Base-by-base conservation (phyloP, 805 yeast species). In the Saturnispora serradocipensis region DNA sequence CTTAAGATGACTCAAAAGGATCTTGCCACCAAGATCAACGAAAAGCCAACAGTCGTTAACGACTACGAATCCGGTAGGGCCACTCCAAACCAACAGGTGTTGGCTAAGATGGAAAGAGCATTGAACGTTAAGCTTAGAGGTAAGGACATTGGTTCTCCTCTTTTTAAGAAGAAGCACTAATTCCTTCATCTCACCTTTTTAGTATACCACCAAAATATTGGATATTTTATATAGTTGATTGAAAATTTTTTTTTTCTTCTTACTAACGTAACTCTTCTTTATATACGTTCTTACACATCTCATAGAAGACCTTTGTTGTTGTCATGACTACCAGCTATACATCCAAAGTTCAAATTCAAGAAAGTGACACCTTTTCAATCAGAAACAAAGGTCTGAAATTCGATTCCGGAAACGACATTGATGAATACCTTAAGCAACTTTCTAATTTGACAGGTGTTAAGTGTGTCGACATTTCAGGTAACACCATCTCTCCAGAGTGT, bases 41-140 rank as follows among this genome's bases (percentile, higher is more conserved):
- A 93, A 73, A 93, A 93, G 75, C 97, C 97, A 55, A 88, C 84
- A 59, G 86, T 93, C 55, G 82, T 93, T 65, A 90, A 88, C 70
- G 99, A 93, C 66, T 93, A 93, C 70, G 99, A 93, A 74, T 87
- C 95, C 52, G 97, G 96, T 54, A 82, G 95, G 67, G 99, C 96
- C 44, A 81, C 86, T 59, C 99, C 99, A 53, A 90, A 88, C 74
- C 99, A 93, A 75, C 98, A 90, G 72, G 71, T 93, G 49, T 77
- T 93, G 63, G 90, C 85, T 51, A 93, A 93, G 74, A 72, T 93
- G 68, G 98, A 93, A 74, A 81, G 97, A 70, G 95, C 85, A 42
- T 76, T 93, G 61, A 98, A 98, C 59, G 85, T 93, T 57, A 93
- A 89, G 73, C 80, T 93, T 66, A 82, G 98, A 74, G 99, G 99